Conservation (phyloP, 768 basidiomycete species). For the Chalciporus pseudorubinellus region DNA sequence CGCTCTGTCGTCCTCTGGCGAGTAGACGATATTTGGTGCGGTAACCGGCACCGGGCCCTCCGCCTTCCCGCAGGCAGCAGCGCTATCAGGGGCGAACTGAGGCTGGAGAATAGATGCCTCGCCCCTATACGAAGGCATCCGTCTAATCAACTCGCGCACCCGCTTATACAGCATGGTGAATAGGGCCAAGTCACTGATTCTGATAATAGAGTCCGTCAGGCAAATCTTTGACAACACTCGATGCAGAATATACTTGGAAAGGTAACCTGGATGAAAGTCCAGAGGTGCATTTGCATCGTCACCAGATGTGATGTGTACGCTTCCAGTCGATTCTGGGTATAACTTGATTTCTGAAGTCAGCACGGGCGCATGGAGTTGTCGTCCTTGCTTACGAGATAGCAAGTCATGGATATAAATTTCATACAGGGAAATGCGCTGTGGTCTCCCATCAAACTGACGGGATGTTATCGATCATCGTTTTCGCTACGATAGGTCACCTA, state of each 20-base stretch:
- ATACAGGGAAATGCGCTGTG: slow-evolving; percentile 13
- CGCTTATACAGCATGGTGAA: slow-evolving; percentile 55
- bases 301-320: slow-evolving; percentile 44
- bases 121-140: slow-evolving; percentile 38
- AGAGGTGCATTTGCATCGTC: slow-evolving; percentile 39
- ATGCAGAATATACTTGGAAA: slow-evolving; percentile 37
- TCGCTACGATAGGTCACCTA: slow-evolving; percentile 19
- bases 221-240: background rate
- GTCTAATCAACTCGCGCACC: slow-evolving; percentile 49
- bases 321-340: slow-evolving; percentile 46
- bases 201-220: background rate
- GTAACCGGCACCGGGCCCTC: slow-evolving; percentile 21
- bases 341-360: slow-evolving; percentile 5
- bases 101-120: slow-evolving; percentile 16
- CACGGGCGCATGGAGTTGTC: too few species aligned
- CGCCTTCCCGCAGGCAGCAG: slow-evolving; percentile 21
- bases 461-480: background rate
- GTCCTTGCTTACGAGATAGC: slow-evolving; percentile 32
- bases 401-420: slow-evolving; percentile 29
- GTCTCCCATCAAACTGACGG: slow-evolving; percentile 27
- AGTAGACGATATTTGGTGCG: slow-evolving; percentile 32
- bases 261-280: slow-evolving; percentile 45
- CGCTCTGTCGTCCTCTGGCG: slow-evolving; percentile 32
- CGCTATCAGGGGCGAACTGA: slow-evolving; percentile 25
- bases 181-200: slow-evolving; percentile 38